A percentile compares a stretch with the other conserved stretches of the same genome.
Evolutionary conservation across 2,329 filamentous ascomycete species (phyloP).

Genomic region (Cladophialophora carrionii): DNA sequence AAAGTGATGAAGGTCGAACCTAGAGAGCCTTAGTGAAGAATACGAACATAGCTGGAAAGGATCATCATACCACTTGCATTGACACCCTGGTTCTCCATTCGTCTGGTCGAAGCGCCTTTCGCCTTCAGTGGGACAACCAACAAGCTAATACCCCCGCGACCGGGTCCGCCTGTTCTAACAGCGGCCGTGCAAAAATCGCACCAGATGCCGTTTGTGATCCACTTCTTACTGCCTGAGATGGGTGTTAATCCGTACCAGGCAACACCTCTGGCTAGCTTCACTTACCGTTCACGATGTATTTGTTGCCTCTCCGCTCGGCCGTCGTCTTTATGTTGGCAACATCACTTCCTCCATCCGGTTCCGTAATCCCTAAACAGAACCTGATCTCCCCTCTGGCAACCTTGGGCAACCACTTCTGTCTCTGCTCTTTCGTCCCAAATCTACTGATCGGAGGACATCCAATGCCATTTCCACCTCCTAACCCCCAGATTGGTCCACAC

Average conservation of each 20-base stretch:
- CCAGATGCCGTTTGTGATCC: conserved; percentile 77
- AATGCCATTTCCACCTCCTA: conserved; percentile 71
- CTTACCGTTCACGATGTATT: conserved; percentile 70
- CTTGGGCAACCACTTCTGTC: conserved; percentile 69
- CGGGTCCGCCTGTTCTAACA: conserved; percentile 71
- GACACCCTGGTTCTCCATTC: conserved; percentile 70
- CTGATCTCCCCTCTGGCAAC: conserved; percentile 68
- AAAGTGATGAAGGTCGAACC: conserved; percentile 77
- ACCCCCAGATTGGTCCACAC: conserved; percentile 58
- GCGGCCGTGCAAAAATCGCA: conserved; percentile 70
- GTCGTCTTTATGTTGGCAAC: conserved; percentile 73
- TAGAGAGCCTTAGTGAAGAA: conserved; percentile 42
- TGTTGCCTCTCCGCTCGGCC: conserved; percentile 66
- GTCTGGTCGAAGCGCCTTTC: conserved; percentile 68
- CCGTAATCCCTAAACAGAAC: conserved; percentile 76
- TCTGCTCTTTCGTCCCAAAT: conserved; percentile 64
- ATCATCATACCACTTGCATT: conserved; percentile 60
- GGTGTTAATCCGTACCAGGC: background rate
- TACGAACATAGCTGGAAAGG: conserved; percentile 1
- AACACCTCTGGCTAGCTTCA: background rate
- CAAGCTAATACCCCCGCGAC: conserved; percentile 68
- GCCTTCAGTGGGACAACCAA: conserved; percentile 70
- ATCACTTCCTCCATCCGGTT: conserved; percentile 74
- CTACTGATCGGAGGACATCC: conserved; percentile 70
- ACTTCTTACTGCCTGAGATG: conserved; percentile 64